Base-by-base conservation (phyloP, 768 basidiomycete genomes). In the Amanita rimosa region DNA sequence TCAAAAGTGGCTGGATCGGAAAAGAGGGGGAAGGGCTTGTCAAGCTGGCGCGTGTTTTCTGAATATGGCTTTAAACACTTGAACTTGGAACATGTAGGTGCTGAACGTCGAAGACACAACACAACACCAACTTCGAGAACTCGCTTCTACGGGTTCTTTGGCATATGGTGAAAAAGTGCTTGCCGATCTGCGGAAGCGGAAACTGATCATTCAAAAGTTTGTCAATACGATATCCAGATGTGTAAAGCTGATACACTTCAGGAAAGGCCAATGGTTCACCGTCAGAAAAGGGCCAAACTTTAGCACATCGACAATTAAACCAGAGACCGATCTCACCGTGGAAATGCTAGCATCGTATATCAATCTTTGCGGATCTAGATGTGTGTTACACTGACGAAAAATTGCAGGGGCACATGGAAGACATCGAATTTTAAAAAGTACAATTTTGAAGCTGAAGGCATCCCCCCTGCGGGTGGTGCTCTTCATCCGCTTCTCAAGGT, bases 401-500 rank as follows among this genome's bases (percentile, higher is more conserved):
- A 16, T 40, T 42, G 4, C 57, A 98, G 95, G 34, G 96, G 94
- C 6, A 70, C 88, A 14, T 98, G 96, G 96, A 94, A 96, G 66
- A 83, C 81, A 0, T 77, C 95, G 1, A 76, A 74, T 7, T 99
- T 89, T 77, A 99, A 99, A 64, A 93, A 94, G 64, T 99, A 98
- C 69, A 99, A 99, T 67, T 98, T 98, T 57, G 93, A 95, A 56
- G 94, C 96, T 0, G 93, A 93, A 54, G 96, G 96, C 46, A 78
- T 83, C 24, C 88, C 85, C 7, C 83, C 93, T 3, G 78, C 78
- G 34, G 92, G 93, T 26, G 96, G 96, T 35, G 92, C 94, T 11
- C 71, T 98, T 26, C 96, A 98, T 65, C 96, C 96, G 13, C 74
- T 99, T 29, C 78, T 99, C 50, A 98, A 98, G 71, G 96, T 99